Evolutionary conservation across 352 stramenopile genomes (phyloP), one percentile per base, ranked within the genome.

Genomic region (Peronospora farinosa): DNA sequence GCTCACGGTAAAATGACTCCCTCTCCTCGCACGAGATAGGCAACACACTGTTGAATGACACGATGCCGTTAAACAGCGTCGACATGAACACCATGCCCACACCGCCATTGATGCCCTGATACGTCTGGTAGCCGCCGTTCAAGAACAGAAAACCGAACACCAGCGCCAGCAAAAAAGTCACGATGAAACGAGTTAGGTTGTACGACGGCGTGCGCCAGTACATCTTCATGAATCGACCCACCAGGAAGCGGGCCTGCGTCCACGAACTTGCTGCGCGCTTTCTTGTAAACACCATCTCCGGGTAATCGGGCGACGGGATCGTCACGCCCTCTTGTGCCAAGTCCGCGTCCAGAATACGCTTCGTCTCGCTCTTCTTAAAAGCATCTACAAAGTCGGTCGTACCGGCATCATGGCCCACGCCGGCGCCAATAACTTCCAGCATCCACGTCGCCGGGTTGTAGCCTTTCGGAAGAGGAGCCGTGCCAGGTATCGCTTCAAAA

Each of bases 181-280:
- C 44, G 2, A 63, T 36, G 40, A 63, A 93, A 12, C 88, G 74
- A 6, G 78, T 78, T 7, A 88, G 32, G 64, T 94, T 95, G 67
- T 97, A 97, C 48, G 70, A 69, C 21, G 86, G 83, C n/a, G 73
- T 90, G 30, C 88, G 74, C 74, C 74, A 96, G 59, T 96, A 96
- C 50, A 88, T 78, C 48, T 63, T 71, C 60, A 77, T 65, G 25
- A 82, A 67, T 55, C 69, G 50, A 54, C 35, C 38, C 25, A 67
- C n/a, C 15, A 77, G 36, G 38, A 71, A 74, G 4, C 40, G 52
- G 3, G 65, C 61, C 47, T 72, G 67, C 13, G 60, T 70, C 51
- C 47, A 51, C 33, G 65, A 65, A 38, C 35, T 54, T 5, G 61
- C 65, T 21, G 55, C 69, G 12, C 53, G 70, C 50, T 74, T 78